Evolutionary conservation across 2,329 filamentous ascomycete genomes (phyloP).

Genomic region (Aspergillus ochraceoroseus): DNA sequence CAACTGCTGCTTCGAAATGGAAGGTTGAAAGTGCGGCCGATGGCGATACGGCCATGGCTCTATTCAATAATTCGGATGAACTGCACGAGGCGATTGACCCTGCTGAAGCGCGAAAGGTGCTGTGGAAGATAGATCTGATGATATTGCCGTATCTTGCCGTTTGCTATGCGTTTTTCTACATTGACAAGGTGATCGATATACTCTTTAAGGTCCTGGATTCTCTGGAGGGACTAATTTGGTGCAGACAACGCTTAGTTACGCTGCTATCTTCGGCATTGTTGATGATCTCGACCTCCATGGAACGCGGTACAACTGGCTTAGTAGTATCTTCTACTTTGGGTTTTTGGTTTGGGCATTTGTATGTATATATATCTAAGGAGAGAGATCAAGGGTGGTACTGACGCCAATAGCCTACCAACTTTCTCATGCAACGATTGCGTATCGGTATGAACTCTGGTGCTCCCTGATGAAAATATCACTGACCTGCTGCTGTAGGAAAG

Average conservation of each 20-base stretch:
- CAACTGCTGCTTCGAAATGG: slow-evolving; percentile 24
- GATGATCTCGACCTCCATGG: slow-evolving; percentile 56
- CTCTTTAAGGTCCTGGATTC: slow-evolving; percentile 1
- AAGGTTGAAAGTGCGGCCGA: slow-evolving; percentile 24
- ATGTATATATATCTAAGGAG: no score
- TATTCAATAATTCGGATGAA: slow-evolving; percentile 49
- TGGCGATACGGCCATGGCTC: slow-evolving; percentile 49
- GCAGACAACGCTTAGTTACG: slow-evolving; percentile 57
- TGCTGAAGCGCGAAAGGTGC: slow-evolving; percentile 45
- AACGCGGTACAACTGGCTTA: slow-evolving; percentile 55
- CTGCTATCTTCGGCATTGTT: slow-evolving; percentile 60
- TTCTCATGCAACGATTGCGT: slow-evolving; percentile 47
- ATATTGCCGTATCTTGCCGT: slow-evolving; percentile 55
- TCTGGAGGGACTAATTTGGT: background rate
- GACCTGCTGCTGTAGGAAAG: slow-evolving; percentile 44
- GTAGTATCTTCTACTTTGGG: slow-evolving; percentile 54
- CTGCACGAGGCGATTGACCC: slow-evolving; percentile 46
- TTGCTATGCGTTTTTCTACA: slow-evolving; percentile 53
- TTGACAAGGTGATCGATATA: slow-evolving; percentile 36
- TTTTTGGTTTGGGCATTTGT: slow-evolving; percentile 51
- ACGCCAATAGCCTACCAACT: slow-evolving; percentile 28
- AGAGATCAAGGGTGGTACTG: background rate
- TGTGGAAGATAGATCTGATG: slow-evolving; percentile 56
- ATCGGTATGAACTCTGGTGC: no score
- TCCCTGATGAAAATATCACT: no score